Conservation (phyloP, 495 filamentous ascomycete species). For the Xylaria curta region DNA sequence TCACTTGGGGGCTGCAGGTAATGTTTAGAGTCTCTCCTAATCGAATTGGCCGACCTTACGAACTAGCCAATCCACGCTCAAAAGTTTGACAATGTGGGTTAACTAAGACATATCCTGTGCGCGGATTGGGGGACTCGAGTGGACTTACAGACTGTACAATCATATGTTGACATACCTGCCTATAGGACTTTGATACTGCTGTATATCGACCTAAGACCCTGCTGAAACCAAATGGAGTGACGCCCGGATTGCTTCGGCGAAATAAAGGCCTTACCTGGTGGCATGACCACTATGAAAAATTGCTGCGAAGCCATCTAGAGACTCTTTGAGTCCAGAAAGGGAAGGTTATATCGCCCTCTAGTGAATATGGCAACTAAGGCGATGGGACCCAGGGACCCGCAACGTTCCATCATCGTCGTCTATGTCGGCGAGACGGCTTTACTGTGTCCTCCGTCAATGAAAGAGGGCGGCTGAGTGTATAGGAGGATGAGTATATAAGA, state of each 20-base stretch:
- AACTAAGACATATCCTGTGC: no score
- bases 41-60: no score
- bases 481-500: conserved; percentile 6
- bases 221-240: conserved; percentile 4
- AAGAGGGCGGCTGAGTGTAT: background rate
- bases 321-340: conserved; percentile 7
- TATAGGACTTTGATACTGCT: background rate
- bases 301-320: background rate
- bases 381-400: background rate
- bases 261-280: conserved; percentile 12
- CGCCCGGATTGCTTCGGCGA: conserved; percentile 20
- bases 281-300: conserved; percentile 13
- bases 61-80: no score
- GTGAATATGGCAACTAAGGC: background rate
- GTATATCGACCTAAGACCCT: background rate
- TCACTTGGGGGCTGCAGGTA: background rate
- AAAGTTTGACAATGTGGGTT: no score
- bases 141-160: background rate
- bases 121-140: no score
- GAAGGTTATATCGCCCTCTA: conserved; percentile 17
- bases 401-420: conserved; percentile 16
- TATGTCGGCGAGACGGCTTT: background rate
- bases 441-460: background rate
- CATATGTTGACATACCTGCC: background rate
- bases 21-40: background rate